phyloP scores from a whole-genome alignment of 2,329 filamentous ascomycete species.

The Pseudophaeomoniella oleicola region DNA sequence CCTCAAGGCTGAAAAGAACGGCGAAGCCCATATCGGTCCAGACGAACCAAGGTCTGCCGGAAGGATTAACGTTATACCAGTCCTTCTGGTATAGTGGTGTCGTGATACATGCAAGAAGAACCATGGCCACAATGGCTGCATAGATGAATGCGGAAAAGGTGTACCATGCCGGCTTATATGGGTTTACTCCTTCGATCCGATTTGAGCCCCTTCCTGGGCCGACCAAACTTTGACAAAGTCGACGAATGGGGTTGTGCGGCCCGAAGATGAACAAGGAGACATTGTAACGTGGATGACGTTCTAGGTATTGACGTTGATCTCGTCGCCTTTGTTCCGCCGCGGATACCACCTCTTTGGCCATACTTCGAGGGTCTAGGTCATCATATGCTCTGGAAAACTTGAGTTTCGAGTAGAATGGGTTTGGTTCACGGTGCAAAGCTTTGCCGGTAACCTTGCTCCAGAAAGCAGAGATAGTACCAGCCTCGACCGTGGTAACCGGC shows the following conservation, averaged over 20 bases:
- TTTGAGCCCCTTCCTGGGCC: conserved; percentile 78
- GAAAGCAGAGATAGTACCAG: conserved; percentile 43
- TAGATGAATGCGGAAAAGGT: conserved; percentile 89
- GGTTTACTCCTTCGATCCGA: conserved; percentile 77
- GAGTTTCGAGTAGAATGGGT: conserved; percentile 85
- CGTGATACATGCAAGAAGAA: conserved; percentile 85
- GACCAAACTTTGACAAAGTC: conserved; percentile 74
- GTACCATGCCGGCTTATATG: conserved; percentile 84
- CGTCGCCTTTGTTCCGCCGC: conserved; percentile 70
- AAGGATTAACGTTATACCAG: conserved; percentile 52
- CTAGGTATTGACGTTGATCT: conserved; percentile 81
- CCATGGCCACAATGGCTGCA: conserved; percentile 89
- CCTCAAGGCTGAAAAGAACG: conserved; percentile 70
- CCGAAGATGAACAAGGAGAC: conserved; percentile 78
- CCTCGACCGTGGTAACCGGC: conserved; percentile 32
- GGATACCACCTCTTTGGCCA: conserved; percentile 81
- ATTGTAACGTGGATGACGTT: conserved; percentile 80
- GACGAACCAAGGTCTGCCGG: conserved; percentile 77
- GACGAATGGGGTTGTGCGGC: conserved; percentile 62
- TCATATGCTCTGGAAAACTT: conserved; percentile 58
- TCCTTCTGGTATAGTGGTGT: conserved; percentile 88
- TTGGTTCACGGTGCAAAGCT: conserved; percentile 59
- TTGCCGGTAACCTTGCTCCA: conserved; percentile 46
- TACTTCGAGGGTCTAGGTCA: conserved; percentile 65
- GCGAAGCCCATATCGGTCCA: conserved; percentile 89